These are phyloP conservation scores for Apophysomyces elegans DNA, from an alignment of 371 early-diverging fungal species.

Conservation along the genomic window DNA sequence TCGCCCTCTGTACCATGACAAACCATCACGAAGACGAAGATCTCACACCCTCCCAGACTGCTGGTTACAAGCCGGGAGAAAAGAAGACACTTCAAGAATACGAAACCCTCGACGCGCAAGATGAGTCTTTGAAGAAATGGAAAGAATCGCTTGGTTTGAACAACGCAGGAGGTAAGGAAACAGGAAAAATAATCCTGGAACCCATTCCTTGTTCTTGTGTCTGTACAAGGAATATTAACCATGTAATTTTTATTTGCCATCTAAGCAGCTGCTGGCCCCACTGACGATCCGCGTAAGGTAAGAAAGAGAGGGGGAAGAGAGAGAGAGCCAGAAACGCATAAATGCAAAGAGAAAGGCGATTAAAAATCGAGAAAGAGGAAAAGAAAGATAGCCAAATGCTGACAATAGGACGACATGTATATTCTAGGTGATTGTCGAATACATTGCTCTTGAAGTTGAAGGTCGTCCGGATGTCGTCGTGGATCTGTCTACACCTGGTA, in stretches of 20 bases:
- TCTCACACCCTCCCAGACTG: slow-evolving; percentile 76
- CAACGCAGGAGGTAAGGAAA: slow-evolving; percentile 46
- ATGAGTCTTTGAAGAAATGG: slow-evolving; percentile 96
- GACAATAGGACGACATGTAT: neutral
- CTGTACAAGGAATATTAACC: neutral
- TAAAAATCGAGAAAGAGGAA: neutral
- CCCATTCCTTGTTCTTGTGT: too few species aligned
- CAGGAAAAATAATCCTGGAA: neutral
- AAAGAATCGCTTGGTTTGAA: slow-evolving; percentile 90
- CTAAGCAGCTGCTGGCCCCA: slow-evolving; percentile 41
- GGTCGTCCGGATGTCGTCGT: slow-evolving; percentile 85
- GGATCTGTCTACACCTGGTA: slow-evolving; percentile 80
- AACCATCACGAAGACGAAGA: slow-evolving; percentile 76
- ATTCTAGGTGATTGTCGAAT: slow-evolving; percentile 68
- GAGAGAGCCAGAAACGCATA: slow-evolving; percentile 41
- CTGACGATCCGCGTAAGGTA: slow-evolving; percentile 73
- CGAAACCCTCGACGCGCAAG: slow-evolving; percentile 84
- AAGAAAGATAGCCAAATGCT: neutral
- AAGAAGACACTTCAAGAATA: slow-evolving; percentile 93
- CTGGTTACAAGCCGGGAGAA: slow-evolving; percentile 81
- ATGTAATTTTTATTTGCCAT: neutral
- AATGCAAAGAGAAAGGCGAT: too few species aligned
- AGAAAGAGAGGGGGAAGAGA: slow-evolving; percentile 15
- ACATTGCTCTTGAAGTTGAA: slow-evolving; percentile 82
- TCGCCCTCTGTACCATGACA: slow-evolving; percentile 33